Base-by-base conservation (phyloP, 106 monocot species). In the Dendrobium officinale region DNA sequence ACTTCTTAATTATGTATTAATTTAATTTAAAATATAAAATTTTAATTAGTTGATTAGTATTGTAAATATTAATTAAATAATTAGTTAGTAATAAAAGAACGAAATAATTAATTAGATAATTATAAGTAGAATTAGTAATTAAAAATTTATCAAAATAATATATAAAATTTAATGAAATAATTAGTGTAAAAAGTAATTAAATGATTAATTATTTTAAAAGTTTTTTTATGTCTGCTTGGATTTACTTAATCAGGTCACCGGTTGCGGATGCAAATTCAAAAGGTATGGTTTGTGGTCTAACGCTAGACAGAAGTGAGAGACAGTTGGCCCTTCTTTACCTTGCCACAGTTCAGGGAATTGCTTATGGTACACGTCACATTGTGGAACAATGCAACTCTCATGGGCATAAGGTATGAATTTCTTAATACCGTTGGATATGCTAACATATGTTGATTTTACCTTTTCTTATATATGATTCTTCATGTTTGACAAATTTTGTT, bases 351-450 rank as follows among this genome's bases (percentile, higher is more conserved):
- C 97, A 98, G 80, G 90, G 94, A 54, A 94, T 98, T 88, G 97
- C 92, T 42, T 98, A 98, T 87, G 97, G 97, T 24, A 98, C 97
- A 72, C 92, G 97, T 33, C 94, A 94, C 73, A 98, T 98, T 81
- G 87, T 98, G 75, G 89, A 98, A 79, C 94, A 94, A 56, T 98
- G 94, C 81, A 98, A 98, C 84, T 88, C 92, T 80, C 89, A 94
- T 88, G 97, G 94, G 29, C 97, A 98, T 82, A 88, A 92, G 97
- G 97, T 98, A 83, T 27, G 61, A 67, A 42, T 83, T 81, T 74
- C 5, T 74, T 74, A n/a, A 6, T 44, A 44, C 44, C 8, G 3
- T 74, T 74, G 6, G 13, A 13, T 74, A 33, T 70, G 37, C 11
- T 37, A 70, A 37, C 70, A 33, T 61, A 0, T 15, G 70, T 70